Evolutionary conservation across 805 yeast genomes (phyloP), one percentile per base, ranked within the genome.

Genomic region (Saccharomyces eubayanus): DNA sequence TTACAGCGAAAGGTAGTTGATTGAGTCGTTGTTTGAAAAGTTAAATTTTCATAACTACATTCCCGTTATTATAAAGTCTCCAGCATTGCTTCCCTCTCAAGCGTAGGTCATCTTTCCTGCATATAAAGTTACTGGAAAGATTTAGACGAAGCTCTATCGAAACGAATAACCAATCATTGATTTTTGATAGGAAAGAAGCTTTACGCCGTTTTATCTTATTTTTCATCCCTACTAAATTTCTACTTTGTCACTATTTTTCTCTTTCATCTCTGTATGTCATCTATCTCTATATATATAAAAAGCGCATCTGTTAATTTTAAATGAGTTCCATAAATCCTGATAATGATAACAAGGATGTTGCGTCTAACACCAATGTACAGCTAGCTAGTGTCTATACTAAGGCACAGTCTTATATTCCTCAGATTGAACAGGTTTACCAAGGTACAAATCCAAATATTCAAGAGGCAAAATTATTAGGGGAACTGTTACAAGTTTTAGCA

Each of bases 401-500:
- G 31, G 68, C 66, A 11, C 55, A 57, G 41, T 52, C 49, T 20
- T 65, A 55, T 48, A 49, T 57, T 36, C 61, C 64, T 6, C 57
- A 55, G 31, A 66, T 67, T 29, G 66, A 65, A 31, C 53, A 62
- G 45, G 68, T 66, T 2, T 67, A 67, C 51, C 60, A 60, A n/a
- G 67, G 67, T 20, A 57, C 57, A 12, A 61, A 62, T 46, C 59
- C 55, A 14, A 62, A 56, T 50, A 60, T 61, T 16, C 61, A 62
- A 21, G 72, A 69, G 47, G 64, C 71, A 6, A 58, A 55, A 24
- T 53, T 65, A 46, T 64, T 80, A 36, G 74, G 74, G 47, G 74
- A 72, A 29, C 65, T 78, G 46, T 66, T 77, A 57, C 64, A 70
- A 47, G 69, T 68, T 53, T 59, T 74, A 10, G 62, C 71, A 5